A percentile compares a stretch with the other conserved stretches of the same genome.
These are phyloP conservation scores for Metarhizium robertsii DNA, from an alignment of 2,329 filamentous ascomycete genomes.

Conservation along the genomic window DNA sequence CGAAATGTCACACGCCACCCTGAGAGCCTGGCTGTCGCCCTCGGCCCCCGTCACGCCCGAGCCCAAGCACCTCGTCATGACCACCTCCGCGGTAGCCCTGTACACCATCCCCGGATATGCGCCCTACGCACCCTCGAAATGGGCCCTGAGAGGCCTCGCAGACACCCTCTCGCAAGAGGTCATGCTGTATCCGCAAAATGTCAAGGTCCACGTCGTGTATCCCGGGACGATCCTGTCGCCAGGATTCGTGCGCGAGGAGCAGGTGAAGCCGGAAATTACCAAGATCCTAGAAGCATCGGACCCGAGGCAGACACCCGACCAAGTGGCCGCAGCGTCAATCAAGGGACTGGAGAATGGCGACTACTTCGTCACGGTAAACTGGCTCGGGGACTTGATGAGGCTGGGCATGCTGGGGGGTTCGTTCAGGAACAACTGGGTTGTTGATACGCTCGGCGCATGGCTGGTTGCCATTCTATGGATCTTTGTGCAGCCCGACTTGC, in stretches of 20 bases:
- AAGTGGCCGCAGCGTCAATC: conserved; percentile 64
- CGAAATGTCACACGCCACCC: conserved; percentile 74
- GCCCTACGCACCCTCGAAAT: conserved; percentile 77
- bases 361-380: conserved; percentile 68
- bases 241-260: conserved; percentile 67
- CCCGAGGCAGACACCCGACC: conserved; percentile 65
- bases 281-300: conserved; percentile 75
- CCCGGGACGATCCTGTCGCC: conserved; percentile 76
- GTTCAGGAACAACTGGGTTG: conserved; percentile 47
- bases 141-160: conserved; percentile 71
- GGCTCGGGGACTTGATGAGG: conserved; percentile 64
- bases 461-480: conserved; percentile 46
- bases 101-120: conserved; percentile 73
- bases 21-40: conserved; percentile 65
- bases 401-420: conserved; percentile 47
- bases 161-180: conserved; percentile 81
- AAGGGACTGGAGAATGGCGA: conserved; percentile 69
- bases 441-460: conserved; percentile 49
- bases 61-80: conserved; percentile 78
- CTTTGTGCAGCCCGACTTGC: conserved; percentile 46
- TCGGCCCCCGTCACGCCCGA: conserved; percentile 32
- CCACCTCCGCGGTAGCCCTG: conserved; percentile 66
- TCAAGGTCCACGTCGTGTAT: conserved; percentile 73
- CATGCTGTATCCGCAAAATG: conserved; percentile 72
- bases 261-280: conserved; percentile 72